These are phyloP conservation scores for Boletus coccyginus DNA, from an alignment of 768 basidiomycete species.

Conservation along the genomic window DNA sequence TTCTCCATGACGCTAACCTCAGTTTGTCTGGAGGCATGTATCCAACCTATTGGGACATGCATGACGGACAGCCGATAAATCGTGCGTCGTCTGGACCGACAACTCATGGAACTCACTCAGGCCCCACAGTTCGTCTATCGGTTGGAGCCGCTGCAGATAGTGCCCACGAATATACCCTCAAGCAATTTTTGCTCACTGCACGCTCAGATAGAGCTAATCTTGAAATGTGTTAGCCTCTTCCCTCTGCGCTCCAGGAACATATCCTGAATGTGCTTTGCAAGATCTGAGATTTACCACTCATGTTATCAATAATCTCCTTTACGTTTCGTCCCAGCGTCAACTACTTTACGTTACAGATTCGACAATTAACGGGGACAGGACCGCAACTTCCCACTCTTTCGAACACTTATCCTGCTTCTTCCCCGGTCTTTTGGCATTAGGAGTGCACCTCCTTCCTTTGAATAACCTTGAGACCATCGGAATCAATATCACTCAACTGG, in stretches of 20 bases:
- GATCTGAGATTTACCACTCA: conserved; percentile 61
- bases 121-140: conserved; percentile 40
- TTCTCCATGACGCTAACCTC: conserved; percentile 47
- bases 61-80: conserved; percentile 42
- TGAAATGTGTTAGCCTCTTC: conserved; percentile 56
- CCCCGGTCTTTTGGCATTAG: conserved; percentile 71
- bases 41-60: conserved; percentile 55
- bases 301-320: conserved; percentile 64
- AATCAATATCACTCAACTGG: conserved; percentile 43
- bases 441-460: conserved; percentile 59
- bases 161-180: conserved; percentile 74
- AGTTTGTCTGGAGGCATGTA: conserved; percentile 57
- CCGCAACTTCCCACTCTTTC: conserved; percentile 46
- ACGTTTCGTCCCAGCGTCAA: conserved; percentile 58
- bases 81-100: conserved; percentile 36
- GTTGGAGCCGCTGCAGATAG: conserved; percentile 72
- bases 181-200: conserved; percentile 66
- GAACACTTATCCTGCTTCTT: conserved; percentile 81
- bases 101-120: background rate
- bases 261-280: conserved; percentile 26
- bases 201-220: conserved; percentile 57
- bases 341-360: conserved; percentile 70
- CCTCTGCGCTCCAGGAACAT: background rate
- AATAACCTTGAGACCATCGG: conserved; percentile 48
- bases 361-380: conserved; percentile 24